phyloP scores from a whole-genome alignment of 495 filamentous ascomycete species.

The Pyrenula aspistea region DNA sequence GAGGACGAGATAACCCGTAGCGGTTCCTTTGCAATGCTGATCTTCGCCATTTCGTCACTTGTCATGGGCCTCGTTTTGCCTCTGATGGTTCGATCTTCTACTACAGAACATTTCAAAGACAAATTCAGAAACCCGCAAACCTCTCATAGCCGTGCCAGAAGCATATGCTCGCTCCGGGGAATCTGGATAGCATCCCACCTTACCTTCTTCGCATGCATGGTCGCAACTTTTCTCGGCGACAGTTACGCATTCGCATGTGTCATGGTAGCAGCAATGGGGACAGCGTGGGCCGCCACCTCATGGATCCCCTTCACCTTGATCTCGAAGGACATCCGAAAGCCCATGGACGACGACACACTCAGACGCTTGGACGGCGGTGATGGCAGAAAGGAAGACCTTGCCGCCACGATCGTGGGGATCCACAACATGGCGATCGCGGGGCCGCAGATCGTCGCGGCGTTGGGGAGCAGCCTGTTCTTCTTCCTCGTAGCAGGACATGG shows the following conservation, averaged over 20 bases:
- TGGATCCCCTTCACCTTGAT: conserved; percentile 70
- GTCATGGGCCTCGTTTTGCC: conserved; percentile 52
- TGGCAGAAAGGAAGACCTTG: conserved; percentile 46
- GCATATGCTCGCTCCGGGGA: conserved; percentile 52
- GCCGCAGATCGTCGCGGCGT: conserved; percentile 58
- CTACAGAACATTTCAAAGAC: neutral
- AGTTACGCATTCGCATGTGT: conserved; percentile 42
- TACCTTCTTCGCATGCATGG: conserved; percentile 49
- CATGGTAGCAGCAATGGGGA: conserved; percentile 52
- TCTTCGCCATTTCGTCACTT: conserved; percentile 55
- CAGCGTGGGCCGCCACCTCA: conserved; percentile 61
- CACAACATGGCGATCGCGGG: conserved; percentile 64
- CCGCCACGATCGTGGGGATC: conserved; percentile 57
- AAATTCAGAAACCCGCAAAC: neutral
- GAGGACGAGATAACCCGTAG: conserved; percentile 52
- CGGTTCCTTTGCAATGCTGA: conserved; percentile 53
- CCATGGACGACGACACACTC: conserved; percentile 4
- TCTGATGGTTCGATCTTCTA: conserved; percentile 49
- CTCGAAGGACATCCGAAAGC: conserved; percentile 20
- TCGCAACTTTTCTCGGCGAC: conserved; percentile 47
- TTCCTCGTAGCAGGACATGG: conserved; percentile 21
- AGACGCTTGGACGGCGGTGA: conserved; percentile 8
- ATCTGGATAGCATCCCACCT: conserved; percentile 55
- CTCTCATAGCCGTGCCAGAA: conserved; percentile 36
- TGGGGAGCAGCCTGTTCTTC: conserved; percentile 53